phyloP scores from a whole-genome alignment of 129 eudicot genomes.

The Ambrosia trifida region DNA sequence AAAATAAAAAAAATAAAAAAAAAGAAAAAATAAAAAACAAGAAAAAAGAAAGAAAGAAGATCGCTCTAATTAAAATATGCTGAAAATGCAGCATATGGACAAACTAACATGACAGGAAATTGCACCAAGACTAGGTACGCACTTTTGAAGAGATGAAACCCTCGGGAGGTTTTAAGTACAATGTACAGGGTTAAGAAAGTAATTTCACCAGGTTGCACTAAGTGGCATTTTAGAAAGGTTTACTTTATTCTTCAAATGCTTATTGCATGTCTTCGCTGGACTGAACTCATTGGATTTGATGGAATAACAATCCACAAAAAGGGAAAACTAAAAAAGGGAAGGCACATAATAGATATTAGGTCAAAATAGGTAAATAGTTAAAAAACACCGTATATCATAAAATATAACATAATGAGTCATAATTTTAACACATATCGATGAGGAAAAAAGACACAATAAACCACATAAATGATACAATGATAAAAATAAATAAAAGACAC shows the following conservation, averaged over 20 bases:
- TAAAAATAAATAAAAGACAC: too few relatives aligned
- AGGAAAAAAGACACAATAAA: too few relatives aligned
- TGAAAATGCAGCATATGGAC: neutral
- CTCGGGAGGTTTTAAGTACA: slow-evolving; percentile 2
- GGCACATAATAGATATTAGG: neutral
- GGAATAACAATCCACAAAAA: neutral
- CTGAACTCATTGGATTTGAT: slow-evolving; percentile 11
- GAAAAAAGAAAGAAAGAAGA: too few relatives aligned
- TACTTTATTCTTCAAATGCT: slow-evolving; percentile 5
- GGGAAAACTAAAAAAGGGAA: neutral
- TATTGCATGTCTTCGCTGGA: slow-evolving; percentile 26
- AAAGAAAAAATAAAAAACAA: too few relatives aligned
- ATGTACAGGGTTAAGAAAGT: slow-evolving; percentile 9
- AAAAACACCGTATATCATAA: too few relatives aligned
- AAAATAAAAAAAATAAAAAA: neutral
- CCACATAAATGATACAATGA: too few relatives aligned
- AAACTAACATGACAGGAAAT: slow-evolving; percentile 14
- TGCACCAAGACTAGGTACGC: slow-evolving; percentile 13
- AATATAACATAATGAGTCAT: too few relatives aligned
- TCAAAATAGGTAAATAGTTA: neutral
- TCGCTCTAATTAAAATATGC: neutral
- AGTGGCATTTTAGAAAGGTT: neutral
- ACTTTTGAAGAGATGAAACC: slow-evolving; percentile 13
- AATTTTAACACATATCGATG: too few relatives aligned
- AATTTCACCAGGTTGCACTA: slow-evolving; percentile 8